Conservation (phyloP, 2,329 filamentous ascomycete species). For the Neonectria faginata region DNA sequence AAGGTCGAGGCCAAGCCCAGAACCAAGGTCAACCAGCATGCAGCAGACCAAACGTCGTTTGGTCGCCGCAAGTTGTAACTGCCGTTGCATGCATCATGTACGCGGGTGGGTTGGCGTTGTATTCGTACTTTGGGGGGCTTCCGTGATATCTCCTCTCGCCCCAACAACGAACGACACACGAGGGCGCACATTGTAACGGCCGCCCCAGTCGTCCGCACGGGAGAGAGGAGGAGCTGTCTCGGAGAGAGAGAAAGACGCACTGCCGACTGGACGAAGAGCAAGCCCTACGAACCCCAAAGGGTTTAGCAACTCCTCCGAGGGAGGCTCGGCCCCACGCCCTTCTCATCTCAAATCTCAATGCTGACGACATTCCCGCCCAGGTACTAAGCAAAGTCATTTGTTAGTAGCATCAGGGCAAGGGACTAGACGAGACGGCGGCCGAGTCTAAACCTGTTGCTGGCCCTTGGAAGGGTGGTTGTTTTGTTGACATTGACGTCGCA, state of each 20-base stretch:
- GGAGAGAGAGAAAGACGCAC: constrained; percentile 5
- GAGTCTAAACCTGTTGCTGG: constrained; percentile 24
- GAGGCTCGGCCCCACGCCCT: constrained; percentile 9
- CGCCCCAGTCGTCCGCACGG: constrained; percentile 1
- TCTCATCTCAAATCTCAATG: constrained; percentile 20
- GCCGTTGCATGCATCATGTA: constrained; percentile 5
- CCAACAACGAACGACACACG: background rate
- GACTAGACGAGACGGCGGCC: constrained; percentile 21
- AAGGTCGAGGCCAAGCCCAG: background rate
- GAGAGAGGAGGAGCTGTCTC: constrained; percentile 11
- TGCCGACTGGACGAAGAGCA: background rate
- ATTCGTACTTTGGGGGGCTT: background rate
- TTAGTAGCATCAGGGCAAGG: constrained; percentile 6
- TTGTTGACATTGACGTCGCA: constrained; percentile 26
- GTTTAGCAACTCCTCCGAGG: background rate
- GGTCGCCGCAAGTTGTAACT: background rate
- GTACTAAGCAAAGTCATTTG: constrained; percentile 9
- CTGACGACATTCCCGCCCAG: constrained; percentile 20
- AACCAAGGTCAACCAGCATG: background rate
- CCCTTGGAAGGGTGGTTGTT: constrained; percentile 11
- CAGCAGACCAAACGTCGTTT: background rate
- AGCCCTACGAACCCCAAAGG: constrained; percentile 14
- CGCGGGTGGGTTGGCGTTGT: background rate
- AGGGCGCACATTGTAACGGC: background rate
- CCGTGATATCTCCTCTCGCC: background rate